phyloP scores from a whole-genome alignment of 1,284 basidiomycete genomes.

The Pseudozyma thailandica region DNA sequence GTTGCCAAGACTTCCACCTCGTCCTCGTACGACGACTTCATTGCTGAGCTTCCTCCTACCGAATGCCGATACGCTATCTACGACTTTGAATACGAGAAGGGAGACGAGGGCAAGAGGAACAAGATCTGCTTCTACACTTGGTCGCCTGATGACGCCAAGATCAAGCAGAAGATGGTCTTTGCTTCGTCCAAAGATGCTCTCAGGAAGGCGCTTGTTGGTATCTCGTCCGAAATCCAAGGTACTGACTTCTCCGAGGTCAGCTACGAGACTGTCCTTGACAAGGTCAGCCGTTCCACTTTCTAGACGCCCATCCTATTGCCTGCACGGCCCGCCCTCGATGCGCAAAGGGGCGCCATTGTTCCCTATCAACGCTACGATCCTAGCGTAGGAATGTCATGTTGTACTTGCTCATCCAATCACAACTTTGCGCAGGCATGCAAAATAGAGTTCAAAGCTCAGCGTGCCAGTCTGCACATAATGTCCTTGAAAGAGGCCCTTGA shows the following conservation, averaged over 20 bases:
- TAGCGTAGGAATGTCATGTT: not conserved
- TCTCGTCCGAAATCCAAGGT: conserved; percentile 85
- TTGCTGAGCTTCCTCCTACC: conserved; percentile 78
- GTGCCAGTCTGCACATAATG: too few relatives aligned
- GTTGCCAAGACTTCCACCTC: conserved; percentile 62
- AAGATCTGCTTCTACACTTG: conserved; percentile 90
- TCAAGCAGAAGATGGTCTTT: conserved; percentile 94
- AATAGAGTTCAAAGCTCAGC: too few relatives aligned
- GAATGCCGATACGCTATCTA: conserved; percentile 91
- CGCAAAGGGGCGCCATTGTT: not conserved
- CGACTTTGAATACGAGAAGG: conserved; percentile 88
- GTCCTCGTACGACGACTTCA: conserved; percentile 80
- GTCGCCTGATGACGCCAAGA: conserved; percentile 85
- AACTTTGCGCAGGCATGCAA: not conserved
- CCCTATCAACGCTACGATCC: not conserved
- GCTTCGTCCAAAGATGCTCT: conserved; percentile 91
- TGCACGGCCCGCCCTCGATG: not conserved
- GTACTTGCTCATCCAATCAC: conserved; percentile 1
- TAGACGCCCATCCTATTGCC: conserved; percentile 12
- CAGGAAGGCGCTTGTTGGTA: conserved; percentile 77
- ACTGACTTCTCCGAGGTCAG: conserved; percentile 84
- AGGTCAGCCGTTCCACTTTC: conserved; percentile 40
- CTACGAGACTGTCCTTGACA: conserved; percentile 72
- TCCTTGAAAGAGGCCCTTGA: too few relatives aligned
- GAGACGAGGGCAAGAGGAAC: conserved; percentile 82